Evolutionary conservation across 2,329 filamentous ascomycete species (phyloP).

Genomic region (Calonectria naviculata): DNA sequence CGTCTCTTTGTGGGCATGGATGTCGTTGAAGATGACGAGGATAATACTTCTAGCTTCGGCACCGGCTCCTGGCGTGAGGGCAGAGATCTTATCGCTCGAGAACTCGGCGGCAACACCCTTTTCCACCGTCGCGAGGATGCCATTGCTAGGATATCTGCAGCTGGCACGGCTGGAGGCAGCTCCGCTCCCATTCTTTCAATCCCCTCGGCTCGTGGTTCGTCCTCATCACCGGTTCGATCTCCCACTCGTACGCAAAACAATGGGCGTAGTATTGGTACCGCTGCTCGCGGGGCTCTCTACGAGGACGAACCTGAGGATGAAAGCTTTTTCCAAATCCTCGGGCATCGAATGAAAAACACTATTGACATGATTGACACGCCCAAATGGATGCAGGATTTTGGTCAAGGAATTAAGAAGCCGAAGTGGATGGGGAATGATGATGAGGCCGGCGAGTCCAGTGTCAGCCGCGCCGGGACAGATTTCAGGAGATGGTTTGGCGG

Average conservation of each 20-base stretch:
- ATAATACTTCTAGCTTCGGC: conserved; percentile 74
- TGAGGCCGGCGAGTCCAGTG: conserved; percentile 45
- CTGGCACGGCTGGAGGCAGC: conserved; percentile 44
- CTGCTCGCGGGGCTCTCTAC: conserved; percentile 43
- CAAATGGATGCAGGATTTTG: conserved; percentile 82
- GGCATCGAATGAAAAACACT: conserved; percentile 90
- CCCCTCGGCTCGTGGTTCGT: conserved; percentile 52
- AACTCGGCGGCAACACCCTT: conserved; percentile 74
- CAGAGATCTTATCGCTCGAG: conserved; percentile 87
- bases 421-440: conserved; percentile 81
- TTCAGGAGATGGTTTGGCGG: conserved; percentile 71
- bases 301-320: conserved; percentile 75
- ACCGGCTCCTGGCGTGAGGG: conserved; percentile 93
- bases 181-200: conserved; percentile 61
- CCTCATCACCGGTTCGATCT: conserved; percentile 51
- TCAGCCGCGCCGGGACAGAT: conserved; percentile 47
- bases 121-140: conserved; percentile 60
- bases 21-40: conserved; percentile 79
- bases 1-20: conserved; percentile 82
- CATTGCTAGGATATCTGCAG: conserved; percentile 45
- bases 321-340: conserved; percentile 85
- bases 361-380: conserved; percentile 86
- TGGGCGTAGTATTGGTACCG: conserved; percentile 42
- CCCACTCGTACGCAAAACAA: conserved; percentile 50
- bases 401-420: conserved; percentile 77